These are phyloP conservation scores for Nothophytophthora sp. DNA, from an alignment of 352 stramenopile genomes.

Conservation along the genomic window DNA sequence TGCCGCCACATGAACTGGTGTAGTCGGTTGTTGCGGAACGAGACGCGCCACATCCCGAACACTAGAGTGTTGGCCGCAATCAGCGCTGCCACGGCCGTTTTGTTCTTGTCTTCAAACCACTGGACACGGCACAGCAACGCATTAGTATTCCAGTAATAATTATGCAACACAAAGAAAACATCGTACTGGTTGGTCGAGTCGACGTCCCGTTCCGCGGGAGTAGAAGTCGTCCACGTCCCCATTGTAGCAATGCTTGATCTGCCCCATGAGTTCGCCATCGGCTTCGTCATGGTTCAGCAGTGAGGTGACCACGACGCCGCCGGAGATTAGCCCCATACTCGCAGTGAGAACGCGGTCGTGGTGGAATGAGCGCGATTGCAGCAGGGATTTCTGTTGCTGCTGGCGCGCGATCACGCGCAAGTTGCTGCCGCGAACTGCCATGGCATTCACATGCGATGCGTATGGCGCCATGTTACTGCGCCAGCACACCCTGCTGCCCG, in stretches of 20 bases:
- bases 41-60: slow-evolving; percentile 78
- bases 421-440: slow-evolving; percentile 10
- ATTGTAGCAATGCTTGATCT: slow-evolving; percentile 26
- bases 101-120: slow-evolving; percentile 68
- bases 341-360: slow-evolving; percentile 50
- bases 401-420: slow-evolving; percentile 13
- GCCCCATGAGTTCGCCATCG: background rate
- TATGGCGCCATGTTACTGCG: background rate
- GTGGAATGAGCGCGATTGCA: slow-evolving; percentile 12
- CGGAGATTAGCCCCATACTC: slow-evolving; percentile 50
- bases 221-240: slow-evolving; percentile 28
- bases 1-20: slow-evolving; percentile 82
- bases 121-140: slow-evolving; percentile 1
- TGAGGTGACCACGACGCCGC: slow-evolving; percentile 43
- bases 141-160: background rate
- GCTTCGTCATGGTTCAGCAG: slow-evolving; percentile 16
- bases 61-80: slow-evolving; percentile 72
- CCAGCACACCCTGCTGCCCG: background rate
- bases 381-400: slow-evolving; percentile 16
- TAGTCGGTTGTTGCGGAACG: slow-evolving; percentile 42
- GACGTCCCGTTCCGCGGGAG: slow-evolving; percentile 19
- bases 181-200: slow-evolving; percentile 23
- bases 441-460: slow-evolving; percentile 11
- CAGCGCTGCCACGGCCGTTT: slow-evolving; percentile 52
- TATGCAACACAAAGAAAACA: background rate